Conservation (phyloP, 2,329 filamentous ascomycete genomes). For the Diaporthe caulivora region DNA sequence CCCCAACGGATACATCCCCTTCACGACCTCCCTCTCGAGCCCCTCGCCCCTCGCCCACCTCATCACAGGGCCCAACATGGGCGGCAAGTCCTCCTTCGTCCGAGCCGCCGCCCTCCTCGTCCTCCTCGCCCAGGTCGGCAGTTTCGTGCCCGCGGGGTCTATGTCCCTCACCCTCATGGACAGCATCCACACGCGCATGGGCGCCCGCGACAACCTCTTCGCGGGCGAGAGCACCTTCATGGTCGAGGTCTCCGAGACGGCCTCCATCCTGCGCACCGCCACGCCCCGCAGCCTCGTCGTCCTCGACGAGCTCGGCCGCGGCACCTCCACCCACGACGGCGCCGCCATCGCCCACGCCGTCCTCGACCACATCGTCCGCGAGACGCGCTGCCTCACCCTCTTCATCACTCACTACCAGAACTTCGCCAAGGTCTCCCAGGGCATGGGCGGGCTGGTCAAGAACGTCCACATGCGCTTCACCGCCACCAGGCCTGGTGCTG, state of each 20-base stretch:
- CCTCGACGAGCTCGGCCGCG: slow-evolving; percentile 92
- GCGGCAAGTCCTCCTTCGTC: slow-evolving; percentile 97
- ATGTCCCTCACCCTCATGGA: slow-evolving; percentile 86
- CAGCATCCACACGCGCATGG: slow-evolving; percentile 95
- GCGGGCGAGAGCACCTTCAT: slow-evolving; percentile 97
- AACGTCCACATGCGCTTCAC: slow-evolving; percentile 97
- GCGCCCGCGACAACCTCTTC: slow-evolving; percentile 95
- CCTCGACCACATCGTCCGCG: slow-evolving; percentile 82
- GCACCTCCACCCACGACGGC: slow-evolving; percentile 95
- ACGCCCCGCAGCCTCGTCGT: slow-evolving; percentile 89
- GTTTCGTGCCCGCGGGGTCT: slow-evolving; percentile 86
- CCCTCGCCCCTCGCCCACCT: slow-evolving; percentile 79
- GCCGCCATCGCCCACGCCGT: slow-evolving; percentile 96
- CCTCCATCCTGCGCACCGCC: slow-evolving; percentile 89
- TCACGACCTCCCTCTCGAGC: slow-evolving; percentile 80
- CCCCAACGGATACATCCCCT: slow-evolving; percentile 89
- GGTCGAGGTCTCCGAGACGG: slow-evolving; percentile 95
- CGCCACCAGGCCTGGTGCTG: slow-evolving; percentile 45
- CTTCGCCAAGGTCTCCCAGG: slow-evolving; percentile 77
- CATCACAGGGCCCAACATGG: slow-evolving; percentile 98
- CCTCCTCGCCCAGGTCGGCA: slow-evolving; percentile 95
- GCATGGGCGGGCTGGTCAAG: slow-evolving; percentile 74
- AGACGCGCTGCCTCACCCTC: slow-evolving; percentile 82
- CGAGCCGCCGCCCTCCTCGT: slow-evolving; percentile 90
- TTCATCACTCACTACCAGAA: slow-evolving; percentile 99